Conservation (phyloP, 768 basidiomycete species). For the Lepiota brunneoincarnata region DNA sequence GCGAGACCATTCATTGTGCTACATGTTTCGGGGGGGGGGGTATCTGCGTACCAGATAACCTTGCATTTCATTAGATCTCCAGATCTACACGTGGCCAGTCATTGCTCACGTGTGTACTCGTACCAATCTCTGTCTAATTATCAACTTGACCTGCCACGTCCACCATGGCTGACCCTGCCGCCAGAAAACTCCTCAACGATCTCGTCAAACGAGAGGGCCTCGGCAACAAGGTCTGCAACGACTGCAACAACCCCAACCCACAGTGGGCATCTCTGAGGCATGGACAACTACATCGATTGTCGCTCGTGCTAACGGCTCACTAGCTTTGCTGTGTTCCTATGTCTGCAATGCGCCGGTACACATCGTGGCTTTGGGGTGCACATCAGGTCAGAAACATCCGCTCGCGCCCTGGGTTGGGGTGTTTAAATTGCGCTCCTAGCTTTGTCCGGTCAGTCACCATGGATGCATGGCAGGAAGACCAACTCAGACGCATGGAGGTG, state of each 20-base stretch:
- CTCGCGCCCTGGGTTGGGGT: constrained; percentile 13
- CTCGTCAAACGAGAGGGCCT: constrained; percentile 72
- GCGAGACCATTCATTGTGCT: too few species aligned
- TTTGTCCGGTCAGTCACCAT: constrained; percentile 93
- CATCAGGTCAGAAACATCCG: constrained; percentile 54
- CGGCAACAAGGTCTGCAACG: constrained; percentile 74
- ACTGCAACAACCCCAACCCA: constrained; percentile 88
- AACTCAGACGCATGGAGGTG: constrained; percentile 89
- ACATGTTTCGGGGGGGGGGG: too few species aligned
- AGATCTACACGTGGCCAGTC: background rate
- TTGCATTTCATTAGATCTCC: background rate
- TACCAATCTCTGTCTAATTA: background rate
- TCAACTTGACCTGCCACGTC: background rate
- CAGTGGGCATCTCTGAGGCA: constrained; percentile 92
- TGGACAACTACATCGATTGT: constrained; percentile 11
- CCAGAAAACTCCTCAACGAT: constrained; percentile 70
- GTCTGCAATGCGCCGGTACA: constrained; percentile 82
- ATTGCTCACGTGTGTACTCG: background rate
- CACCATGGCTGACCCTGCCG: constrained; percentile 54
- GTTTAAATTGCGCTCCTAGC: constrained; percentile 37
- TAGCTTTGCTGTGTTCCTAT: constrained; percentile 87
- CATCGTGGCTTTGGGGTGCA: constrained; percentile 95
- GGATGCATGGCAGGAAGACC: constrained; percentile 95
- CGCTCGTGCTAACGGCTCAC: constrained; percentile 9
- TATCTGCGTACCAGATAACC: too few species aligned